Evolutionary conservation across 805 yeast species (phyloP), one percentile per base, ranked within the genome.

Genomic region (Wickerhamiella nectarea): DNA sequence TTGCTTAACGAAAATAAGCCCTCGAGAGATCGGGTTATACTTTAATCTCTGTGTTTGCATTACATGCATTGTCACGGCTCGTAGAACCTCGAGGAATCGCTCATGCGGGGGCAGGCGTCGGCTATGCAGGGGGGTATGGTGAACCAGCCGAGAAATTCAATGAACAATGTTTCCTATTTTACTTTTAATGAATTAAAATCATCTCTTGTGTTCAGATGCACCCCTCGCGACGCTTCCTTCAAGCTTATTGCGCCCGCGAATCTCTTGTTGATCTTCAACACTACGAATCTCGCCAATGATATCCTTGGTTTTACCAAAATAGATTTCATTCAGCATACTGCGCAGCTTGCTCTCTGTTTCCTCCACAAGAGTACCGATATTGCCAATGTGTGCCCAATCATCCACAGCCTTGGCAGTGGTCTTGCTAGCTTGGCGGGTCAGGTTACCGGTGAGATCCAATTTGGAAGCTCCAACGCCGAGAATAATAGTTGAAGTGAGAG

Each of bases 291-390:
- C 86, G 21, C 81, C 78, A 37, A 87, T 68, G 40, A 91, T 79
- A 57, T 89, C 95, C 56, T 83, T 77, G 15, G 95, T 83, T 66
- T 89, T 89, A 54, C 94, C 96, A 58, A 89, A 89, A 60, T 89
- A 89, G 21, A 89, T 96, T 50, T 85, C 94, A 60, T 89, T 94
- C 50, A 89, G 69, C 67, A 82, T 67, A 53, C 82, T 83, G 62
- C 98, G 74, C 65, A 89, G 67, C 58, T 80, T 84, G 48, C 80
- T 76, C 64, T 89, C 98, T 35, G 83, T 71, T 48, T 84, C 94
- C 62, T 89, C 98, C 11, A 91, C 73, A 49, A 86, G 60, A 2
- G 80, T 67, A 24, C 98, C 98, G 48, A 89, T 64, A 57, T 87
- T 87, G 25, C 86, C 76, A 40, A 89, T 72, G 58, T 91, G 96